Conservation (phyloP, 1,284 basidiomycete species). For the Trichosporon asahii region DNA sequence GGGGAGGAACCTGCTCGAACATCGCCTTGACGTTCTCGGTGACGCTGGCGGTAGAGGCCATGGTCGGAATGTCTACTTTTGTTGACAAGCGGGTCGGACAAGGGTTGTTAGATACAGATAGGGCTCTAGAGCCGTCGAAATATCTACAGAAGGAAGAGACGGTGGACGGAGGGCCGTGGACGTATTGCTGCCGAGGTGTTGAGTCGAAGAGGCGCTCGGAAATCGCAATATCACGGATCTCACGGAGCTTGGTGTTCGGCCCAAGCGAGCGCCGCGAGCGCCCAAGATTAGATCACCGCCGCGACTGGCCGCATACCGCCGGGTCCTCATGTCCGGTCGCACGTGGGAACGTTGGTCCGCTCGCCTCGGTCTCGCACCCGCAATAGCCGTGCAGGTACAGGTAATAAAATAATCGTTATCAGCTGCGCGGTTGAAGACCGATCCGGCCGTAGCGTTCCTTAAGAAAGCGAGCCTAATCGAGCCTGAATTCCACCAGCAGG, state of each 20-base stretch:
- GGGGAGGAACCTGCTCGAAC: slow-evolving; percentile 18
- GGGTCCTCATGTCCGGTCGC: neutral
- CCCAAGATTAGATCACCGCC: neutral
- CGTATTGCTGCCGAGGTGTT: too few relatives aligned
- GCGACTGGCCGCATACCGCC: neutral
- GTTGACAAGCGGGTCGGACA: neutral
- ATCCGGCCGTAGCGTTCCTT: neutral
- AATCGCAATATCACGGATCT: neutral
- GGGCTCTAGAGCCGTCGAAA: too few relatives aligned
- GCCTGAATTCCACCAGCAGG: too few relatives aligned
- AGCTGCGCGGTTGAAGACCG: neutral
- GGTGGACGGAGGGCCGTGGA: neutral
- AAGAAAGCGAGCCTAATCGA: neutral
- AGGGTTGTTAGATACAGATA: too few relatives aligned
- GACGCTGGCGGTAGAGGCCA: neutral
- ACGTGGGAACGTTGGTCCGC: slow-evolving; percentile 2
- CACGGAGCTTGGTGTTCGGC: neutral
- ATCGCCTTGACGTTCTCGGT: neutral
- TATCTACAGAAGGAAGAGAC: neutral
- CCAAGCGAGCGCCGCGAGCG: too few relatives aligned
- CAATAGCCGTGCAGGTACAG: neutral
- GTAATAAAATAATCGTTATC: neutral
- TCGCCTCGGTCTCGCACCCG: too few relatives aligned
- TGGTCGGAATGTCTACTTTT: neutral
- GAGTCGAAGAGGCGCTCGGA: neutral